phyloP scores from a whole-genome alignment of 2,329 filamentous ascomycete species.

The Myriosclerotinia duriaeana region DNA sequence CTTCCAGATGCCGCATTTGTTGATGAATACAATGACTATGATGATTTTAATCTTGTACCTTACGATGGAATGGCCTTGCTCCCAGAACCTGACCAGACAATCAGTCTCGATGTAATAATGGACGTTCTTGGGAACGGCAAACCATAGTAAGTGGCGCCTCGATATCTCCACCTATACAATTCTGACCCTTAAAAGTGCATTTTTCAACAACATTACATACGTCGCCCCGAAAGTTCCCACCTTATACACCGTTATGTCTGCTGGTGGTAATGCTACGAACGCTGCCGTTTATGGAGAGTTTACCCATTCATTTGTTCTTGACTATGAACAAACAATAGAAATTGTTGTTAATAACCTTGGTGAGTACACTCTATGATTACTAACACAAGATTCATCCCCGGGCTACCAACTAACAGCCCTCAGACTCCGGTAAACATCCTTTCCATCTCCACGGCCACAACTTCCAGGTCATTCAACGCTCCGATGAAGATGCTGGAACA shows the following conservation, averaged over 20 bases:
- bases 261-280: constrained; percentile 54
- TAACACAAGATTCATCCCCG: neutral
- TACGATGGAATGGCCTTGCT: constrained; percentile 63
- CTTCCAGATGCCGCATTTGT: constrained; percentile 55
- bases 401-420: neutral
- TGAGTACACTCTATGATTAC: constrained; percentile 19
- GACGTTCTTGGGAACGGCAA: constrained; percentile 66
- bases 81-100: constrained; percentile 59
- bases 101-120: constrained; percentile 66
- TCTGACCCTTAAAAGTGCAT: constrained; percentile 43
- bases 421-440: constrained; percentile 66
- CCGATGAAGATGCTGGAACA: constrained; percentile 55
- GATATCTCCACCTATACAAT: neutral
- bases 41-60: constrained; percentile 72
- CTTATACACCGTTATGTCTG: constrained; percentile 63
- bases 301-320: constrained; percentile 66
- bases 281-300: constrained; percentile 63
- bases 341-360: constrained; percentile 72
- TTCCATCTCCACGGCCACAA: constrained; percentile 75
- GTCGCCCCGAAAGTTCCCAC: constrained; percentile 64
- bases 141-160: constrained; percentile 54
- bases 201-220: constrained; percentile 65
- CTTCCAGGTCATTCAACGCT: constrained; percentile 67
- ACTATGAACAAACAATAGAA: constrained; percentile 67
- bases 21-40: constrained; percentile 64